Percentiles rank a stretch among this genome's conserved stretches.
Conservation (phyloP, 495 filamentous ascomycete genomes). For the Bacidia gigantensis region DNA sequence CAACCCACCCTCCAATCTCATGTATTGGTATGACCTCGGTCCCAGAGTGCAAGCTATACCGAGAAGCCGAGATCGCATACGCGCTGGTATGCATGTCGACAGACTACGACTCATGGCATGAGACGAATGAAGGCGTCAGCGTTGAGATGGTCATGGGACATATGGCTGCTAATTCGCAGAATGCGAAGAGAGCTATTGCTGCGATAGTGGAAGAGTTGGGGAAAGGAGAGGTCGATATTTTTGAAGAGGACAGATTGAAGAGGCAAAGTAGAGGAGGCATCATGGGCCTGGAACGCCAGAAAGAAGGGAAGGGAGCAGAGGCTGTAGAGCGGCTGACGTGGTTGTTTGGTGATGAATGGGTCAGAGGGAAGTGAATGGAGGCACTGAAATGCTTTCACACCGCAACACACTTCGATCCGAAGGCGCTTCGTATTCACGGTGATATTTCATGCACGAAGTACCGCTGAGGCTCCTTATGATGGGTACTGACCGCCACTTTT, state of each 20-base stretch:
- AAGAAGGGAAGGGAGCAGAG: conserved; percentile 26
- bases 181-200: conserved; percentile 71
- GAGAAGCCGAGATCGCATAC: conserved; percentile 91
- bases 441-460: background rate
- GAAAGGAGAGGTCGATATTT: conserved; percentile 41
- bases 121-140: conserved; percentile 56
- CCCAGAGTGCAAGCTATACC: conserved; percentile 91
- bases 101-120: conserved; percentile 96
- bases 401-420: background rate
- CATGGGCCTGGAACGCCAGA: conserved; percentile 26
- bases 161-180: conserved; percentile 83
- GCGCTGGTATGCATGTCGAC: conserved; percentile 99
- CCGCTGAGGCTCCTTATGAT: background rate
- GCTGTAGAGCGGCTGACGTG: conserved; percentile 25
- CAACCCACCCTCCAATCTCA: conserved; percentile 37
- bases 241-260: conserved; percentile 56
- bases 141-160: conserved; percentile 96
- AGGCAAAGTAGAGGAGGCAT: conserved; percentile 41
- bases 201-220: conserved; percentile 40
- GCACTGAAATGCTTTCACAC: background rate
- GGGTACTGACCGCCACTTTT: background rate
- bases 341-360: conserved; percentile 19
- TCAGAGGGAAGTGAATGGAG: background rate
- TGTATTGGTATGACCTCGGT: conserved; percentile 96
- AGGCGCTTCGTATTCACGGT: background rate